Evolutionary conservation across 768 basidiomycete species (phyloP).

Genomic region (Tephrocybe sp.): DNA sequence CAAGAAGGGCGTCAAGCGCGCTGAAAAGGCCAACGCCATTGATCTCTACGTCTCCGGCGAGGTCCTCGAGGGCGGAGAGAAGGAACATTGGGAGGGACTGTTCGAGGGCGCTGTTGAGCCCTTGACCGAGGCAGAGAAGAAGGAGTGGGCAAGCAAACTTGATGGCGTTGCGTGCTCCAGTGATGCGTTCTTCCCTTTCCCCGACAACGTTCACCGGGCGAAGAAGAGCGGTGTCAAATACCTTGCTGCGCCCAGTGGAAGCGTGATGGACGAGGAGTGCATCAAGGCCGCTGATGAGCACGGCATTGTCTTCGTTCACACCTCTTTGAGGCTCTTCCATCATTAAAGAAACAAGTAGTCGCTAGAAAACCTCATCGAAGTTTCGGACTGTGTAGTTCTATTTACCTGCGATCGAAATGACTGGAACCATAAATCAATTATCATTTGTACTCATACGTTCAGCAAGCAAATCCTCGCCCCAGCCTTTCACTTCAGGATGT

Average conservation of each 20-base stretch:
- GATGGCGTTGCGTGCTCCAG: constrained; percentile 91
- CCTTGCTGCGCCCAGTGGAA: constrained; percentile 89
- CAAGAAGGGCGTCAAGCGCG: constrained; percentile 96
- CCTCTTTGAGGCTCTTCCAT: constrained; percentile 86
- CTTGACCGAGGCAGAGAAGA: constrained; percentile 69
- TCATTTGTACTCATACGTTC: too few relatives aligned
- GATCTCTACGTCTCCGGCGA: constrained; percentile 95
- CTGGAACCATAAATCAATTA: too few relatives aligned
- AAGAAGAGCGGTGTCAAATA: constrained; percentile 90
- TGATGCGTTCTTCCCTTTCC: constrained; percentile 99
- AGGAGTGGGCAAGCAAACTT: constrained; percentile 70
- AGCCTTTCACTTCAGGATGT: constrained; percentile 71
- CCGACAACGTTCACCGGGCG: constrained; percentile 95
- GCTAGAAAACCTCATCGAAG: too few relatives aligned
- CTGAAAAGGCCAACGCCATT: constrained; percentile 98
- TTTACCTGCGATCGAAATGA: too few relatives aligned
- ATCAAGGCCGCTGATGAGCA: constrained; percentile 97
- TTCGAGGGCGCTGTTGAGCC: constrained; percentile 74
- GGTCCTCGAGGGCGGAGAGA: constrained; percentile 85
- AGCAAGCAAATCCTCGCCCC: constrained; percentile 59
- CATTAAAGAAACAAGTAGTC: too few relatives aligned
- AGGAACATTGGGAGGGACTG: constrained; percentile 84
- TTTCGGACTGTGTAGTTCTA: too few relatives aligned
- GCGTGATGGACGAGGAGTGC: constrained; percentile 97
- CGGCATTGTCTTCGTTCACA: constrained; percentile 89